Conservation (phyloP, 2,329 filamentous ascomycete genomes). For the Leptographium lundbergii region DNA sequence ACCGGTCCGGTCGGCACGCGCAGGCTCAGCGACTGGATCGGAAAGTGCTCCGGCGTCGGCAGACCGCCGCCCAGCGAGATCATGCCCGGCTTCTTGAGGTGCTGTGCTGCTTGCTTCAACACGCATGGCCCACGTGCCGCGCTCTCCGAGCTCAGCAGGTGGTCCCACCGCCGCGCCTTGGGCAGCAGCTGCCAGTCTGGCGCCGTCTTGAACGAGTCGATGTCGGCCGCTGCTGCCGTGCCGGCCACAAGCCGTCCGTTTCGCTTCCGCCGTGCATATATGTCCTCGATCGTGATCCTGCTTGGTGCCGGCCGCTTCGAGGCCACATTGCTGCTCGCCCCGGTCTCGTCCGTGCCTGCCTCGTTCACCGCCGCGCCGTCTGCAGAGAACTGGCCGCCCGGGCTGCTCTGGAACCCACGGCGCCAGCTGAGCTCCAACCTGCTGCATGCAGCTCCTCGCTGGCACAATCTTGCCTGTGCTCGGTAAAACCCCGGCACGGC, state of each 20-base stretch:
- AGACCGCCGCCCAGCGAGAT: conserved; percentile 90
- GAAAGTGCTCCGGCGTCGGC: conserved; percentile 82
- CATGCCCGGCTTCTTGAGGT: conserved; percentile 67
- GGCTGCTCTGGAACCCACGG: neutral
- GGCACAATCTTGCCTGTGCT: too few species aligned
- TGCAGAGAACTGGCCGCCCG: neutral
- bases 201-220: conserved; percentile 71
- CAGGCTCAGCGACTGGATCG: conserved; percentile 67
- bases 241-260: conserved; percentile 62
- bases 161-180: conserved; percentile 71
- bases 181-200: conserved; percentile 43
- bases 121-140: conserved; percentile 49
- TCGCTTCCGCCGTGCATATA: conserved; percentile 55
- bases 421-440: neutral
- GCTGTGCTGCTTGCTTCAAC: conserved; percentile 72
- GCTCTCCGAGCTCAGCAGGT: conserved; percentile 50
- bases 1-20: conserved; percentile 54
- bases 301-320: neutral
- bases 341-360: neutral
- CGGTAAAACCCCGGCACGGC: too few species aligned
- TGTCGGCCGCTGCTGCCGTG: conserved; percentile 63
- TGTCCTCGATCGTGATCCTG: conserved; percentile 49
- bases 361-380: neutral
- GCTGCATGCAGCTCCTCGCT: too few species aligned
- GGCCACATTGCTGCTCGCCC: neutral